Conservation (phyloP, 2,329 filamentous ascomycete species). For the Nectriaceae sp. region DNA sequence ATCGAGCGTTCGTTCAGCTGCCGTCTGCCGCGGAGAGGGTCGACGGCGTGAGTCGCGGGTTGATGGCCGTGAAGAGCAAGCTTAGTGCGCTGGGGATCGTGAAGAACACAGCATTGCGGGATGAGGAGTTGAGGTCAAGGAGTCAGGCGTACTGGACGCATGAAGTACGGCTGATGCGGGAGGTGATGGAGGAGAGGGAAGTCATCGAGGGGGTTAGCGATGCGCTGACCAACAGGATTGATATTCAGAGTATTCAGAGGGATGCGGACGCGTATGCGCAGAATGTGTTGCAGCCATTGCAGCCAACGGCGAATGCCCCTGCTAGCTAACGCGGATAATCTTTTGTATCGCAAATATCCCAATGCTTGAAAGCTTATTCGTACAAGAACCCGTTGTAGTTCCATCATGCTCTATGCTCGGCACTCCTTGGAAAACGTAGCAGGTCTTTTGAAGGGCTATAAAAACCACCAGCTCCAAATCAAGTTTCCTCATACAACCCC, state of each 20-base stretch:
- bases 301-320: constrained; percentile 20
- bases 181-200: constrained; percentile 77
- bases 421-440: constrained; percentile 14
- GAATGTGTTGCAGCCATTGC: constrained; percentile 40
- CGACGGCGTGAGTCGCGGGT: constrained; percentile 54
- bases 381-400: constrained; percentile 26
- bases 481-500: no score
- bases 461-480: no score
- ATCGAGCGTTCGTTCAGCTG: constrained; percentile 71
- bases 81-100: constrained; percentile 74
- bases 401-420: constrained; percentile 11
- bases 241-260: constrained; percentile 60
- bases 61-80: constrained; percentile 65
- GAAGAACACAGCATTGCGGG: constrained; percentile 76
- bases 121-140: constrained; percentile 67
- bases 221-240: constrained; percentile 64
- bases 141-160: constrained; percentile 78
- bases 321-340: constrained; percentile 10
- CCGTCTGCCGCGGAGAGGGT: constrained; percentile 66
- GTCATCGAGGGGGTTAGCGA: constrained; percentile 72
- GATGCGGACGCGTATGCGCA: constrained; percentile 66
- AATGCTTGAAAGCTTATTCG: constrained; percentile 26
- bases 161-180: constrained; percentile 71
- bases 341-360: constrained; percentile 18
- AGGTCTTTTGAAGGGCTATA: no score